Percentiles rank a stretch among this genome's conserved stretches.
Conservation (phyloP, 1,139 yeast genomes). For the Kodamaea fungicola region DNA sequence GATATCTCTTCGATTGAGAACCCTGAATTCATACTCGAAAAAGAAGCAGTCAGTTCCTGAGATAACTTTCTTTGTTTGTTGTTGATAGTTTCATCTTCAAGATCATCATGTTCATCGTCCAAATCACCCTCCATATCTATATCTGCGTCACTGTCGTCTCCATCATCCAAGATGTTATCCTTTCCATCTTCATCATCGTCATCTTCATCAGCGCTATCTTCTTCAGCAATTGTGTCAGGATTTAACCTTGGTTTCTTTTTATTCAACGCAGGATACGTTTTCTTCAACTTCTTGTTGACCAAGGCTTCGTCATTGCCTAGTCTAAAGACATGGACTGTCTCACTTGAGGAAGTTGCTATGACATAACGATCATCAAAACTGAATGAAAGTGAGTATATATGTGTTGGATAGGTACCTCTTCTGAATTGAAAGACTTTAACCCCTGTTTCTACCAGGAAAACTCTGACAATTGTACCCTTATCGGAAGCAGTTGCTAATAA, state of each 20-base stretch:
- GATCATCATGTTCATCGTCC: conserved; percentile 30
- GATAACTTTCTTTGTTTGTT: conserved; percentile 37
- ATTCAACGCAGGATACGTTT: conserved; percentile 9
- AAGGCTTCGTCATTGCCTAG: conserved; percentile 59
- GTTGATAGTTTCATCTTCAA: conserved; percentile 21
- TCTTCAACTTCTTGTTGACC: conserved; percentile 33
- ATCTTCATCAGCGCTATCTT: conserved; percentile 15
- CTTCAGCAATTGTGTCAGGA: conserved; percentile 32
- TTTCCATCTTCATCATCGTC: conserved; percentile 30
- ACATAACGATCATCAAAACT: conserved; percentile 71
- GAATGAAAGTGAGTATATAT: conserved; percentile 79
- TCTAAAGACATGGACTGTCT: conserved; percentile 88
- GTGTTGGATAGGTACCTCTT: conserved; percentile 91
- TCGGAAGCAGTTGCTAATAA: conserved; percentile 91
- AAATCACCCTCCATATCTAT: conserved; percentile 24
- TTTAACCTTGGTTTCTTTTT: conserved; percentile 14
- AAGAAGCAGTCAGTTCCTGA: conserved; percentile 39
- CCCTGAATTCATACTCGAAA: conserved; percentile 34
- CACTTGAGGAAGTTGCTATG: conserved; percentile 86
- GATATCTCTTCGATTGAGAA: conserved; percentile 11
- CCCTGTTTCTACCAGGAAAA: conserved; percentile 82
- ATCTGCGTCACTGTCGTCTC: conserved; percentile 35
- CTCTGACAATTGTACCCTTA: conserved; percentile 89
- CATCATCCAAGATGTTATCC: conserved; percentile 14
- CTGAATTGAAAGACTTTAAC: conserved; percentile 83